These are phyloP conservation scores for Astraeus odoratus DNA, from an alignment of 768 basidiomycete species.

Conservation along the genomic window DNA sequence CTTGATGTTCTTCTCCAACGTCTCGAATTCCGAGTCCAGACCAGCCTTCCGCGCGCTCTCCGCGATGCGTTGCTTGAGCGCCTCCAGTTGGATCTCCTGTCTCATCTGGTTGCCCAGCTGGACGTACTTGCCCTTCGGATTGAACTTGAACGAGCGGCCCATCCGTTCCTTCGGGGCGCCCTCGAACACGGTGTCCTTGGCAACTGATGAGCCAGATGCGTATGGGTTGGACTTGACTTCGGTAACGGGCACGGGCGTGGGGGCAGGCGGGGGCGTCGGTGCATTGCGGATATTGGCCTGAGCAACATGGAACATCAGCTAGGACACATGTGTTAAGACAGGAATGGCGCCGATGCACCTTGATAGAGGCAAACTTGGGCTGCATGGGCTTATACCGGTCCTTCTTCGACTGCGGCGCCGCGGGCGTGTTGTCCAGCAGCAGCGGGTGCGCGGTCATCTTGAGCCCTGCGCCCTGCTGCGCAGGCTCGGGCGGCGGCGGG, in stretches of 20 bases:
- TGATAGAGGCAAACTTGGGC: constrained; percentile 96
- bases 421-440: constrained; percentile 55
- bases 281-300: constrained; percentile 75
- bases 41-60: constrained; percentile 92
- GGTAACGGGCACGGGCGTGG: constrained; percentile 30
- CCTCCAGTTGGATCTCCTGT: constrained; percentile 78
- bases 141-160: constrained; percentile 75
- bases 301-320: not conserved
- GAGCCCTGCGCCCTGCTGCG: constrained; percentile 75
- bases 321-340: not conserved
- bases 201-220: constrained; percentile 39
- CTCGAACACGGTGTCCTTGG: constrained; percentile 62
- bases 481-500: constrained; percentile 46
- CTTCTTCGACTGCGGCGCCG: constrained; percentile 67
- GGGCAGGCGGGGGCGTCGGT: constrained; percentile 50
- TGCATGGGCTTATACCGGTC: constrained; percentile 98
- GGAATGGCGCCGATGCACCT: constrained; percentile 36
- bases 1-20: constrained; percentile 83
- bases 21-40: constrained; percentile 87
- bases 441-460: constrained; percentile 91
- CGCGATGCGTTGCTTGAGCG: constrained; percentile 86
- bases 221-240: constrained; percentile 70
- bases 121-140: constrained; percentile 88
- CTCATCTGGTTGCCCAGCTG: constrained; percentile 64
- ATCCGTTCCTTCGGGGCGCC: constrained; percentile 66